These are phyloP conservation scores for Metroxylon sagu DNA, from an alignment of 176 grass and related monocot species.

Conservation along the genomic window DNA sequence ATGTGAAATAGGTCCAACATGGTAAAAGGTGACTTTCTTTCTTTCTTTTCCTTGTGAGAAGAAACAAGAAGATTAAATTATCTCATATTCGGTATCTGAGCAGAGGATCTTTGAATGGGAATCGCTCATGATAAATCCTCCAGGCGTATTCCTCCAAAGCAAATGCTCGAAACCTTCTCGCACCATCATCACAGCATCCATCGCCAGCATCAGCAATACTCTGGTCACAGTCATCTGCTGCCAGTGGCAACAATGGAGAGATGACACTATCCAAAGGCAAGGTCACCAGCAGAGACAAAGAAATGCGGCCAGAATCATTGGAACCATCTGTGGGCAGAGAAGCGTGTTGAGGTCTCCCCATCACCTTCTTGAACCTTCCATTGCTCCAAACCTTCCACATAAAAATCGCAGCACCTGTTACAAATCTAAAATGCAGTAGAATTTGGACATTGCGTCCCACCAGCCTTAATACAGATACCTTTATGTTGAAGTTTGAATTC, in stretches of 20 bases:
- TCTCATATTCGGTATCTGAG: slow-evolving; percentile 30
- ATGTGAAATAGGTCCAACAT: too few relatives aligned
- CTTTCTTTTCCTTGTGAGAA: too few relatives aligned
- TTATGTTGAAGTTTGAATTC: too few relatives aligned
- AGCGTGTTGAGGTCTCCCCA: slow-evolving; percentile 33
- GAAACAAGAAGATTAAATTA: background rate
- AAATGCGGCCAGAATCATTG: slow-evolving; percentile 20
- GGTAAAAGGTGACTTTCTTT: too few relatives aligned
- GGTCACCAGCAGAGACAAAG: slow-evolving; percentile 53
- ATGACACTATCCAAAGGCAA: slow-evolving; percentile 38
- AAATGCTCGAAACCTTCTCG: slow-evolving; percentile 34
- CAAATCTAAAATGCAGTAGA: too few relatives aligned
- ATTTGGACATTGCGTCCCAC: too few relatives aligned
- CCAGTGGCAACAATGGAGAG: slow-evolving; percentile 16
- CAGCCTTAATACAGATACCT: too few relatives aligned
- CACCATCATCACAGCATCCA: background rate
- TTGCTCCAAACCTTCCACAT: slow-evolving; percentile 65
- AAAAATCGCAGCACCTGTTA: background rate
- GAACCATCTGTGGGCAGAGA: slow-evolving; percentile 3
- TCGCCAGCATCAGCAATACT: background rate
- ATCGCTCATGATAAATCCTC: slow-evolving; percentile 44
- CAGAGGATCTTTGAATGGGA: slow-evolving; percentile 50
- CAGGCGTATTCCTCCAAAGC: slow-evolving; percentile 52
- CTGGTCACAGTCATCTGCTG: too few relatives aligned
- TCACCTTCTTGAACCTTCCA: slow-evolving; percentile 56